phyloP scores from a whole-genome alignment of 352 stramenopile species.

The Lagenidium giganteum region DNA sequence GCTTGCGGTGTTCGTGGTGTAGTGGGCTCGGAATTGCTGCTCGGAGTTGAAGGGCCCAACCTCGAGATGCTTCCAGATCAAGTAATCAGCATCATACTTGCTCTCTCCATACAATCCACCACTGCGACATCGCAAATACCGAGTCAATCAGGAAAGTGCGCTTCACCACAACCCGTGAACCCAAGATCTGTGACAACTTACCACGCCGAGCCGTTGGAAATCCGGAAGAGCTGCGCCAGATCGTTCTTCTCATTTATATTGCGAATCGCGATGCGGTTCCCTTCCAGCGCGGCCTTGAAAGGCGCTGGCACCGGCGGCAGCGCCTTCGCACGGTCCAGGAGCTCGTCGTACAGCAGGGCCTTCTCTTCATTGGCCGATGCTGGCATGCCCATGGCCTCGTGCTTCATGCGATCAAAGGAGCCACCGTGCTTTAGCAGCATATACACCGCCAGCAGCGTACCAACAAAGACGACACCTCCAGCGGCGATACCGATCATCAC shows the following conservation, averaged over 20 bases:
- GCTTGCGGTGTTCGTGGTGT: constrained; percentile 26
- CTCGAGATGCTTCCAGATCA: constrained; percentile 73
- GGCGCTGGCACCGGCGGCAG: constrained; percentile 26
- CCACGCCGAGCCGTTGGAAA: constrained; percentile 43
- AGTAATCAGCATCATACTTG: constrained; percentile 63
- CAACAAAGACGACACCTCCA: constrained; percentile 78
- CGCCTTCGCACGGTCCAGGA: constrained; percentile 52
- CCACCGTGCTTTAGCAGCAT: constrained; percentile 76
- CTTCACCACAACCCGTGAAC: background rate
- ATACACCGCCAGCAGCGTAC: constrained; percentile 78
- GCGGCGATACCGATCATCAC: constrained; percentile 77
- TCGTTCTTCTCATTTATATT: constrained; percentile 34
- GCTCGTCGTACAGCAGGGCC: constrained; percentile 84
- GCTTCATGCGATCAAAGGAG: constrained; percentile 85
- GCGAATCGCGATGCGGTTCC: constrained; percentile 36
- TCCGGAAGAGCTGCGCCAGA: constrained; percentile 23
- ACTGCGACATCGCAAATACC: constrained; percentile 5
- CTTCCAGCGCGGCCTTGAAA: constrained; percentile 26
- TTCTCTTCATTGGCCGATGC: constrained; percentile 53
- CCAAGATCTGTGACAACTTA: constrained; percentile 5
- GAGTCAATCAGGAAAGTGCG: background rate
- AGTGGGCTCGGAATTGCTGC: constrained; percentile 23
- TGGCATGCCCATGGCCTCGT: constrained; percentile 70
- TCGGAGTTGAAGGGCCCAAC: constrained; percentile 48
- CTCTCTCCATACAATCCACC: constrained; percentile 58